Conservation (phyloP, 2,329 filamentous ascomycete genomes). For the Bipolaris oryzae region DNA sequence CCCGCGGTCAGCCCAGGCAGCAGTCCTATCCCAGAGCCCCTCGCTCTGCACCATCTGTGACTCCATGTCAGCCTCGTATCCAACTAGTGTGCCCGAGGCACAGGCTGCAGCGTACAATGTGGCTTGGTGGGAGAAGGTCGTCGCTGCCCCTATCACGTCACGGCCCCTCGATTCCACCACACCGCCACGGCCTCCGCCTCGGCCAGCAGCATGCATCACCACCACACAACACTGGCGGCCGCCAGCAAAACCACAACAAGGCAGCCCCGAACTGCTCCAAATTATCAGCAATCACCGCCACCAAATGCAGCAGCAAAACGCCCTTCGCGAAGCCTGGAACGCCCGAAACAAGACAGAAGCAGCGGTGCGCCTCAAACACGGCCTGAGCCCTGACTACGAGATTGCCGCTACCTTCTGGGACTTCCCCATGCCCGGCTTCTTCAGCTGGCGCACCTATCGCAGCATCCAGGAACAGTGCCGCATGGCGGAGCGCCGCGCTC, state of each 20-base stretch:
- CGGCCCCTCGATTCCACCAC: slow-evolving; percentile 3
- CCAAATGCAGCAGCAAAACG: slow-evolving; percentile 2
- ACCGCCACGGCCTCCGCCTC: slow-evolving; percentile 1
- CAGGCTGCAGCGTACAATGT: slow-evolving; percentile 9
- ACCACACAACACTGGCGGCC: neutral
- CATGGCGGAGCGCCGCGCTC: slow-evolving; percentile 18
- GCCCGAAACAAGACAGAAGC: slow-evolving; percentile 23
- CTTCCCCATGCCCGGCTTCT: slow-evolving; percentile 19
- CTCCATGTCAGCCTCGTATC: slow-evolving; percentile 13
- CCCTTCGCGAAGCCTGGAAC: slow-evolving; percentile 18
- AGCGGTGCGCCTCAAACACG: slow-evolving; percentile 31
- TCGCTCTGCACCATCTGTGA: slow-evolving; percentile 20
- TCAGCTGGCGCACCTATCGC: slow-evolving; percentile 10
- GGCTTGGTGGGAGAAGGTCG: slow-evolving; percentile 35
- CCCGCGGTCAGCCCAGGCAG: slow-evolving; percentile 11
- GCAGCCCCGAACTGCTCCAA: slow-evolving; percentile 9
- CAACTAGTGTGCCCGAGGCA: slow-evolving; percentile 10
- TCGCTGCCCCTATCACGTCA: slow-evolving; percentile 13
- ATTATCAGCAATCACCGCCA: slow-evolving; percentile 20
- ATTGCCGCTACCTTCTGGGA: slow-evolving; percentile 29
- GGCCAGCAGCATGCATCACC: neutral
- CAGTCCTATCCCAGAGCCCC: slow-evolving; percentile 8
- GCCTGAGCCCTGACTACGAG: slow-evolving; percentile 17
- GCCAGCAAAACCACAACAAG: neutral
- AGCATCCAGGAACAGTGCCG: slow-evolving; percentile 9